phyloP scores from a whole-genome alignment of 2,329 filamentous ascomycete species.

The Paramyrothecium sp. region DNA sequence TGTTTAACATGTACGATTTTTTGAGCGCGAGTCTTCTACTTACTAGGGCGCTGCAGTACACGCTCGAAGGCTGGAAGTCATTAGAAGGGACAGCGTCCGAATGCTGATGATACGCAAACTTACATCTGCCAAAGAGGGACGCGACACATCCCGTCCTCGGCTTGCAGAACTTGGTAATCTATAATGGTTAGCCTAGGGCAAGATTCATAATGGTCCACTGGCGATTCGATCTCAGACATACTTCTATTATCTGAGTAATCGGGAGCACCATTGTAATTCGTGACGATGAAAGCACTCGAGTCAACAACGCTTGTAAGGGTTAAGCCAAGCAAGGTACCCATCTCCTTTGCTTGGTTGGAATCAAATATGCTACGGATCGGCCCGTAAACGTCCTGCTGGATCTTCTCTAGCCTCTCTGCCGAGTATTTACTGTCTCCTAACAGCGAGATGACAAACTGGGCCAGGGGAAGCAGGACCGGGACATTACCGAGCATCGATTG shows the following conservation, averaged over 20 bases:
- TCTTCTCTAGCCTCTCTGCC: slow-evolving; percentile 5
- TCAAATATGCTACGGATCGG: slow-evolving; percentile 2
- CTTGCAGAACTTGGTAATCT: neutral
- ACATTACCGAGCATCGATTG: slow-evolving; percentile 3
- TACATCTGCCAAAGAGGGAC: neutral
- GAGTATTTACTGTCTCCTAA: slow-evolving; percentile 9
- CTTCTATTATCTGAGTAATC: neutral
- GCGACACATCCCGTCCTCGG: neutral
- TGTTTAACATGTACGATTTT: neutral
- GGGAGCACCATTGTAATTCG: slow-evolving; percentile 7
- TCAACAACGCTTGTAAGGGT: slow-evolving; percentile 5
- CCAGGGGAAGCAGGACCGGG: slow-evolving; percentile 1
- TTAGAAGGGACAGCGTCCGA: neutral
- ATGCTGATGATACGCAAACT: neutral
- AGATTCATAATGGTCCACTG: neutral
- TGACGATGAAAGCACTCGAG: slow-evolving; percentile 3
- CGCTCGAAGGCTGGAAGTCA: neutral
- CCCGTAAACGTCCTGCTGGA: slow-evolving; percentile 7
- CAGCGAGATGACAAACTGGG: slow-evolving; percentile 4
- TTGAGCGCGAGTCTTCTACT: neutral
- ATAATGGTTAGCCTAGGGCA: neutral
- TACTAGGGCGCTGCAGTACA: slow-evolving; percentile 8
- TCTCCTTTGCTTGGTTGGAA: slow-evolving; percentile 3
- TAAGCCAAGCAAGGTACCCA: slow-evolving; percentile 6
- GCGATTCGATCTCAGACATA: neutral